Percentiles rank a stretch among this genome's conserved stretches.
phyloP scores from a whole-genome alignment of 1,284 basidiomycete species.

The Ustilago loliicola region DNA sequence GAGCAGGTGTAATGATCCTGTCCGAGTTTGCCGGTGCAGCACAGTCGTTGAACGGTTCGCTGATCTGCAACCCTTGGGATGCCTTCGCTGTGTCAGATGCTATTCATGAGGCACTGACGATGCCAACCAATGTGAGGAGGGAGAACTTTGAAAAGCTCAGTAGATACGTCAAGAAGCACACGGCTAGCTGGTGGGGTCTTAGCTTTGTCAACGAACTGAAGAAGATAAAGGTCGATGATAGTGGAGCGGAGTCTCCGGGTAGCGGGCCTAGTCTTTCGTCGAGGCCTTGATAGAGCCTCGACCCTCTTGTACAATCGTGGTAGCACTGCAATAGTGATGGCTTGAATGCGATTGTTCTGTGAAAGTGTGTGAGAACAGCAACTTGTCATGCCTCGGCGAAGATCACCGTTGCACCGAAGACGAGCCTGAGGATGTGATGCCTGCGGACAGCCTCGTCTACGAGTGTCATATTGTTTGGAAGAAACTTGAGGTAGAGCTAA shows the following conservation, averaged over 20 bases:
- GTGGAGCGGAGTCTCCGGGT: constrained; percentile 28
- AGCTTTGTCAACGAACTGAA: constrained; percentile 64
- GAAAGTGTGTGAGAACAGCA: neutral
- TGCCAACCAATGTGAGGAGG: constrained; percentile 82
- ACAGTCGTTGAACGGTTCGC: constrained; percentile 74
- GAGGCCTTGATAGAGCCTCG: constrained; percentile 11
- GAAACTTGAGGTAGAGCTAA: too few relatives aligned
- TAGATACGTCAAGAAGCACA: constrained; percentile 74
- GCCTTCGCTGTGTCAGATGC: constrained; percentile 92
- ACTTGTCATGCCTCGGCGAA: neutral
- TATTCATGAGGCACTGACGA: constrained; percentile 92
- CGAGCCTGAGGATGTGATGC: too few relatives aligned
- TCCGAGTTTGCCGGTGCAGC: constrained; percentile 99
- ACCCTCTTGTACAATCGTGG: neutral
- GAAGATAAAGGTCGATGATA: constrained; percentile 53
- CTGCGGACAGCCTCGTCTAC: too few relatives aligned
- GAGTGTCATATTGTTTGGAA: too few relatives aligned
- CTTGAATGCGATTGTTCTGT: neutral
- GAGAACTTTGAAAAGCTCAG: constrained; percentile 95
- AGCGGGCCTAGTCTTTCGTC: constrained; percentile 23
- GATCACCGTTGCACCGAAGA: too few relatives aligned
- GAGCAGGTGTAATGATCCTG: constrained; percentile 95
- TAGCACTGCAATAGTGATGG: constrained; percentile 5
- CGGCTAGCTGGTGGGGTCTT: constrained; percentile 68
- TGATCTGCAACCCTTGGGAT: constrained; percentile 72